Conservation (phyloP, 129 eudicot species). For the Dittrichia graveolens region DNA sequence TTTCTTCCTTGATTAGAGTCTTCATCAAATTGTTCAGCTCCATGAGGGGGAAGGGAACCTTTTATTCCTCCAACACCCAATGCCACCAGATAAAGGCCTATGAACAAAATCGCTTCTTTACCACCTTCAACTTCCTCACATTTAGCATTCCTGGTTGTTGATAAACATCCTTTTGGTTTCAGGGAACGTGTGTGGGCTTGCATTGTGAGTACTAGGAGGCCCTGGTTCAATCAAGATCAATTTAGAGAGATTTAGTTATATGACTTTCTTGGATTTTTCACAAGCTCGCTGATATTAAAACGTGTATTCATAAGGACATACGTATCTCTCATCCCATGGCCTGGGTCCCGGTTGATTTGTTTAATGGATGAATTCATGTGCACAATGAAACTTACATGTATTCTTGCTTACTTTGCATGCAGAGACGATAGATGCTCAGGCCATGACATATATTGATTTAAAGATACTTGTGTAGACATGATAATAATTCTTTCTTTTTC, state of each 20-base stretch:
- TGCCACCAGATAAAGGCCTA: constrained; percentile 86
- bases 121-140: constrained; percentile 55
- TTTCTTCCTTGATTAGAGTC: constrained; percentile 63
- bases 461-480: constrained; percentile 25
- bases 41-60: constrained; percentile 94
- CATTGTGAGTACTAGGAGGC: constrained; percentile 67
- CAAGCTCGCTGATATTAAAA: too few relatives aligned
- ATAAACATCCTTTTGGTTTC: constrained; percentile 53
- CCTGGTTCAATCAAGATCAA: constrained; percentile 45
- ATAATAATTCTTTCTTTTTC: constrained; percentile 1
- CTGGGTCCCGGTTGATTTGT: not conserved
- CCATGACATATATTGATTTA: not conserved
- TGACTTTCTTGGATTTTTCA: too few relatives aligned
- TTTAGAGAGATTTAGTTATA: not conserved
- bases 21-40: constrained; percentile 91
- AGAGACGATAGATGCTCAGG: constrained; percentile 20
- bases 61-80: constrained; percentile 90
- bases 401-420: constrained; percentile 22
- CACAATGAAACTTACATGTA: not conserved
- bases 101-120: constrained; percentile 52
- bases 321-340: not conserved
- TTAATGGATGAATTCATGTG: constrained; percentile 15
- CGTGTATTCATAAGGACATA: too few relatives aligned
- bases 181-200: constrained; percentile 63
- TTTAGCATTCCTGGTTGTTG: constrained; percentile 52